These are phyloP conservation scores for Oidiodendron maius DNA, from an alignment of 495 filamentous ascomycete genomes.

Conservation along the genomic window DNA sequence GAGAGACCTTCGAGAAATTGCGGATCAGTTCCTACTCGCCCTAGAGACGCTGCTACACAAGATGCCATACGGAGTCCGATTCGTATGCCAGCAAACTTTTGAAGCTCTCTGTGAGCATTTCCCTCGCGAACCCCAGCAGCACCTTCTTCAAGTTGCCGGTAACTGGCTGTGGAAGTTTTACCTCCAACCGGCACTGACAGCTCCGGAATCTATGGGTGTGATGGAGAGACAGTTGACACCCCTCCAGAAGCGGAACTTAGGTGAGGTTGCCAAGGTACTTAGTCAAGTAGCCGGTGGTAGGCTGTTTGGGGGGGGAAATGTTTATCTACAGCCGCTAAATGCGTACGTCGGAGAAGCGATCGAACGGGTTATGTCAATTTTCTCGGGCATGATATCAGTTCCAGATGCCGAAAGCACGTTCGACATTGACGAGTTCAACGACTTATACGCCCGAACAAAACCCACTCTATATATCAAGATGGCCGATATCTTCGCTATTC, in stretches of 20 bases:
- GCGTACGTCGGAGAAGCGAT: conserved; percentile 82
- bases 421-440: conserved; percentile 98
- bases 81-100: conserved; percentile 81
- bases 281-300: conserved; percentile 79
- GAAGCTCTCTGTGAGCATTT: conserved; percentile 70
- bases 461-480: conserved; percentile 98
- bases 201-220: conserved; percentile 86
- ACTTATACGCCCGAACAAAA: conserved; percentile 90
- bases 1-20: conserved; percentile 87
- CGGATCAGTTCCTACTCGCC: conserved; percentile 75
- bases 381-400: conserved; percentile 68
- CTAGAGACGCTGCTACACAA: conserved; percentile 77
- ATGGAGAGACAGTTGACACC: conserved; percentile 81
- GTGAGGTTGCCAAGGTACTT: conserved; percentile 86
- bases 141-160: conserved; percentile 75
- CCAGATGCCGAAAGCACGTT: conserved; percentile 84
- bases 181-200: conserved; percentile 77
- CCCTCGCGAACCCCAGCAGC: conserved; percentile 67
- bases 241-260: conserved; percentile 87
- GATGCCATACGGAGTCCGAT: conserved; percentile 92
- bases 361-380: conserved; percentile 70
- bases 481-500: conserved; percentile 94
- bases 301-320: conserved; percentile 87
- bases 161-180: conserved; percentile 94
- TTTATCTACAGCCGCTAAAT: conserved; percentile 93